Evolutionary conservation across 129 eudicot species (phyloP).

Genomic region (Flaveria bidentis): DNA sequence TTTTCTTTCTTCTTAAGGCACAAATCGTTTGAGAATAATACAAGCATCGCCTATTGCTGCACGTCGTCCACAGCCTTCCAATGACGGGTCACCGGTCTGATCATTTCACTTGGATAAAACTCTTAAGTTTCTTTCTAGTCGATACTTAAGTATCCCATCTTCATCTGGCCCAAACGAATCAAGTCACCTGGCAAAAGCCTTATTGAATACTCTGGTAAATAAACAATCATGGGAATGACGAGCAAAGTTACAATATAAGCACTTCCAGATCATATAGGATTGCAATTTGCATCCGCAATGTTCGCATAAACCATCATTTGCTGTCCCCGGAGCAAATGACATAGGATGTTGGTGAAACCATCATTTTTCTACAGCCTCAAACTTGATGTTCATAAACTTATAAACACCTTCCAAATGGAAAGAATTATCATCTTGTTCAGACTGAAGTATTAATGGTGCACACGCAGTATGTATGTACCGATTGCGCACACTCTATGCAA

Average conservation of each 20-base stretch:
- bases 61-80: not conserved
- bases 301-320: not conserved
- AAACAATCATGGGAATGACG: not conserved
- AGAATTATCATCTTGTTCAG: constrained; percentile 1
- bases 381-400: constrained; percentile 8
- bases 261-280: not conserved
- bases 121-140: no score
- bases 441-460: constrained; percentile 1
- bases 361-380: not conserved
- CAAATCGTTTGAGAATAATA: no score
- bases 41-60: not conserved
- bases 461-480: not conserved
- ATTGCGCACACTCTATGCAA: not conserved
- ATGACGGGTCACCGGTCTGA: not conserved
- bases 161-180: no score
- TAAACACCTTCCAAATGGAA: not conserved
- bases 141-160: no score
- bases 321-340: not conserved
- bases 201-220: no score
- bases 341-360: not conserved
- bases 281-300: not conserved
- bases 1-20: no score
- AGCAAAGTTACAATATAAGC: constrained; percentile 3
- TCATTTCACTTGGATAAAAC: no score
- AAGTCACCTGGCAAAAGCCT: no score